Conservation (phyloP, 208 protist species). For the Crithidia brevicula region DNA sequence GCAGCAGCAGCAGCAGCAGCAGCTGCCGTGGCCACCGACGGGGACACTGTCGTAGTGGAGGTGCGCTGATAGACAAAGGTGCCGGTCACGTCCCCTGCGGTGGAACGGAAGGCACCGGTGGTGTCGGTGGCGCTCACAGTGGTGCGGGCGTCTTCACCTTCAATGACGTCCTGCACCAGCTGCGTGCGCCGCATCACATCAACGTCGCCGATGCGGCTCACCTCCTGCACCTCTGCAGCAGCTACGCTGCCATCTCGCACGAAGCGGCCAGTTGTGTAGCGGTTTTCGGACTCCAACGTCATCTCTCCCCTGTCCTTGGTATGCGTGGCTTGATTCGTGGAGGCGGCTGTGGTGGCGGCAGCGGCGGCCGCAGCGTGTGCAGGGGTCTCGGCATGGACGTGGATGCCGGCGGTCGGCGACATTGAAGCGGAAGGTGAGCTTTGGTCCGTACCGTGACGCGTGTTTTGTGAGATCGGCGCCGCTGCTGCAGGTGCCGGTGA, state of each 20-base stretch:
- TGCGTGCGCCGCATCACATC: conserved; percentile 27
- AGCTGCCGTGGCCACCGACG: not conserved
- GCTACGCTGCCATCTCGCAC: conserved; percentile 26
- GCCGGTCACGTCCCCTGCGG: conserved; percentile 26
- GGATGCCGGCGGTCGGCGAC: too few relatives aligned
- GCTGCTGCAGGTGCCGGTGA: not conserved
- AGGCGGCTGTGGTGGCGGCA: not conserved
- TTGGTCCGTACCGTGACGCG: too few relatives aligned
- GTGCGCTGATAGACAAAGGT: conserved; percentile 25
- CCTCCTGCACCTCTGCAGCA: conserved; percentile 26
- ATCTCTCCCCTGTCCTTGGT: conserved; percentile 11
- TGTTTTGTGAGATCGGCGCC: not conserved
- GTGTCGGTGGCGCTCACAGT: conserved; percentile 18
- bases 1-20: not conserved
- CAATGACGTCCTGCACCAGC: conserved; percentile 1
- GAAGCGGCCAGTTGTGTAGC: conserved; percentile 31
- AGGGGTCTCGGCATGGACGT: too few relatives aligned
- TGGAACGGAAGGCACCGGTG: conserved; percentile 33
- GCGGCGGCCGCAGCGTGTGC: conserved; percentile 4
- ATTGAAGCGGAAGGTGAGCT: too few relatives aligned
- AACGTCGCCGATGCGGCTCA: conserved; percentile 22
- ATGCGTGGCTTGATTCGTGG: not conserved
- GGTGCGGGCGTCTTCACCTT: conserved; percentile 18
- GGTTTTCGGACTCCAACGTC: conserved; percentile 23
- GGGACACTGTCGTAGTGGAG: conserved; percentile 7